phyloP scores from a whole-genome alignment of 805 yeast genomes.

The Metschnikowia reukaufii region DNA sequence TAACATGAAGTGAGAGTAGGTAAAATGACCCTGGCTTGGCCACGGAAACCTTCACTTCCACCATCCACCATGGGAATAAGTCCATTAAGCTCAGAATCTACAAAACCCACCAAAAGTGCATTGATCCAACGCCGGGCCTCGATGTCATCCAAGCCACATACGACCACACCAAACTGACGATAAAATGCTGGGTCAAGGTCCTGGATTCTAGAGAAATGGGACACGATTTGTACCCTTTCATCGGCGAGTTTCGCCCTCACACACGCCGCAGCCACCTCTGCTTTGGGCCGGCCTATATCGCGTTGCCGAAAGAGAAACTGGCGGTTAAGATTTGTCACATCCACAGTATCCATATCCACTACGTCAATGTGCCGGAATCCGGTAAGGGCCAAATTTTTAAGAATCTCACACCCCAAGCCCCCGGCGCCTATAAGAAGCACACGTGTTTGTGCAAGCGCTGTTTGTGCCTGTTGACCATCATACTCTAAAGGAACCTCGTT shows the following conservation, averaged over 20 bases:
- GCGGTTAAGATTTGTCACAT: slow-evolving; percentile 70
- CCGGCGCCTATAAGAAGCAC: slow-evolving; percentile 71
- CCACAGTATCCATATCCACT: slow-evolving; percentile 83
- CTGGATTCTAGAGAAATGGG: slow-evolving; percentile 63
- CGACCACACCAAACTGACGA: slow-evolving; percentile 63
- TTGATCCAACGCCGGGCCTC: slow-evolving; percentile 93
- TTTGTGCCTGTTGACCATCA: slow-evolving; percentile 20
- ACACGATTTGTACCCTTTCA: slow-evolving; percentile 42
- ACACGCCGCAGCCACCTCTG: slow-evolving; percentile 61
- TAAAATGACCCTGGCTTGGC: slow-evolving; percentile 82
- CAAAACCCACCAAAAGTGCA: slow-evolving; percentile 60
- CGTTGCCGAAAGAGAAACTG: slow-evolving; percentile 64
- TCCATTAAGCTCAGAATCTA: slow-evolving; percentile 42
- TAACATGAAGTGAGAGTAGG: slow-evolving; percentile 89
- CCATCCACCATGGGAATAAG: slow-evolving; percentile 73
- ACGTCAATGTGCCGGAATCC: slow-evolving; percentile 67
- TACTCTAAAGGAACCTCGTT: slow-evolving; percentile 41
- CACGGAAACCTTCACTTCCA: slow-evolving; percentile 93
- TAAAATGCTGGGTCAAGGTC: slow-evolving; percentile 63
- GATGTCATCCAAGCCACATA: slow-evolving; percentile 87
- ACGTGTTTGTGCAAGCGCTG: slow-evolving; percentile 24
- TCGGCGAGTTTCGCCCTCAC: slow-evolving; percentile 48
- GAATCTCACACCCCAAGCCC: slow-evolving; percentile 79
- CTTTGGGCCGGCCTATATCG: slow-evolving; percentile 68
- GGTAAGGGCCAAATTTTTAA: slow-evolving; percentile 67